phyloP scores from a whole-genome alignment of 192 early-diverging fungal species.

The Coemansia sp. region DNA sequence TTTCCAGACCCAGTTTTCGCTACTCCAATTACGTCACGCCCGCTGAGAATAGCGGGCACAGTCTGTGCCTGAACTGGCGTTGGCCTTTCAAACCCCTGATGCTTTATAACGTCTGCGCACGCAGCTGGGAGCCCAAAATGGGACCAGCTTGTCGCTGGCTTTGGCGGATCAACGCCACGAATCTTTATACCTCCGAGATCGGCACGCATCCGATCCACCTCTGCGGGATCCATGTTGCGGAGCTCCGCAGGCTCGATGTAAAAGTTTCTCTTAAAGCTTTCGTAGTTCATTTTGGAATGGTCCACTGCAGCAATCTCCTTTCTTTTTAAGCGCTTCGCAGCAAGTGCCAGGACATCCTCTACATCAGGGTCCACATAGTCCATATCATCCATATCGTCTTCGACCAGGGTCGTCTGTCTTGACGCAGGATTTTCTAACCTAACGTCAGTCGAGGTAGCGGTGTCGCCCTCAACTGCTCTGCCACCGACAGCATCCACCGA shows the following conservation, averaged over 20 bases:
- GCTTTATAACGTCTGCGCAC: constrained; percentile 54
- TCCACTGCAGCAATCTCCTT: constrained; percentile 89
- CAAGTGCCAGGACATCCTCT: constrained; percentile 74
- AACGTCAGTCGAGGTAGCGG: neutral
- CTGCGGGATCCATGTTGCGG: constrained; percentile 72
- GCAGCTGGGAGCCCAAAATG: constrained; percentile 91
- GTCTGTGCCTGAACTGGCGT: constrained; percentile 90
- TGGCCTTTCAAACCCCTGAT: constrained; percentile 72
- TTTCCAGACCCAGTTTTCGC: constrained; percentile 94
- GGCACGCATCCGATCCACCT: constrained; percentile 79
- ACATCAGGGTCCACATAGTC: constrained; percentile 51
- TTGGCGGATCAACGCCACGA: constrained; percentile 85
- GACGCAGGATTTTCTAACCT: constrained; percentile 5
- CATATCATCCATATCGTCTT: constrained; percentile 56
- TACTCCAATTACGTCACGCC: constrained; percentile 93
- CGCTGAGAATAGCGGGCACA: constrained; percentile 94
- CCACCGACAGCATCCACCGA: neutral
- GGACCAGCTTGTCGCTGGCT: constrained; percentile 92
- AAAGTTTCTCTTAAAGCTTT: constrained; percentile 88
- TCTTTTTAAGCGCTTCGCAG: constrained; percentile 83
- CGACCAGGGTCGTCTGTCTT: constrained; percentile 44
- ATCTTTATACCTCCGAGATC: constrained; percentile 94
- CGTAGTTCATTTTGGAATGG: constrained; percentile 82
- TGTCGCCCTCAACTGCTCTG: neutral
- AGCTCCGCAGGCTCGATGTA: constrained; percentile 95